Base-by-base conservation (phyloP, 768 basidiomycete species). In the Plicaturopsis crispa region DNA sequence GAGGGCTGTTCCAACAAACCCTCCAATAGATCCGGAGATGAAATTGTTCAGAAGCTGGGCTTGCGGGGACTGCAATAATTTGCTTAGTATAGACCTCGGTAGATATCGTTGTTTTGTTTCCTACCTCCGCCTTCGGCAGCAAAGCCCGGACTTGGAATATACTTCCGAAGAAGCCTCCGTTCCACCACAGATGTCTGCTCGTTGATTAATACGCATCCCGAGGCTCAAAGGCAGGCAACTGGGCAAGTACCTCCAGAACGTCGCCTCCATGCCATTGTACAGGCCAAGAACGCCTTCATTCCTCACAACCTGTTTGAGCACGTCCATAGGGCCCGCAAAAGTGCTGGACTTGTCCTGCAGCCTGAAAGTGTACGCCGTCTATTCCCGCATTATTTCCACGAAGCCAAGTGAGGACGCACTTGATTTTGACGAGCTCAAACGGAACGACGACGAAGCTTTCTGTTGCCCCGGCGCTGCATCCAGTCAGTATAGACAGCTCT, bases 361-460 rank as follows among this genome's bases (percentile, higher is more conserved):
- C 51, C 89, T 83, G 43, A 6, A 26, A 8, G 38, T 40, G 6
- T 14, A 28, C n/a, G n/a, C n/a, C n/a, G n/a, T n/a, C n/a, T n/a
- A n/a, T n/a, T n/a, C n/a, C n/a, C n/a, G n/a, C n/a, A n/a, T n/a
- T n/a, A n/a, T 33, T 8, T 12, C 28, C 32, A 28, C 48, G 41
- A 45, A 33, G 11, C 40, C 11, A 24, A 1, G 2, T n/a, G 8
- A n/a, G 2, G 18, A 52, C 59, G 11, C 41, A 73, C 84, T 80
- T 84, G 60, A 92, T 91, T 57, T 92, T 91, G 38, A 92, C 88
- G 17, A 91, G 77, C 60, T 99, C 96, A 52, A 98, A 99, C 0
- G 96, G 96, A 1, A 97, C 93, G 31, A 98, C 87, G 22, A 91
- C 83, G 52, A 97, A 79, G 47, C 84, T 87, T 67, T 98, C 96